Percentiles rank a stretch among this genome's conserved stretches.
phyloP scores from a whole-genome alignment of 441 rosid species.

The Gossypium gossypioides region DNA sequence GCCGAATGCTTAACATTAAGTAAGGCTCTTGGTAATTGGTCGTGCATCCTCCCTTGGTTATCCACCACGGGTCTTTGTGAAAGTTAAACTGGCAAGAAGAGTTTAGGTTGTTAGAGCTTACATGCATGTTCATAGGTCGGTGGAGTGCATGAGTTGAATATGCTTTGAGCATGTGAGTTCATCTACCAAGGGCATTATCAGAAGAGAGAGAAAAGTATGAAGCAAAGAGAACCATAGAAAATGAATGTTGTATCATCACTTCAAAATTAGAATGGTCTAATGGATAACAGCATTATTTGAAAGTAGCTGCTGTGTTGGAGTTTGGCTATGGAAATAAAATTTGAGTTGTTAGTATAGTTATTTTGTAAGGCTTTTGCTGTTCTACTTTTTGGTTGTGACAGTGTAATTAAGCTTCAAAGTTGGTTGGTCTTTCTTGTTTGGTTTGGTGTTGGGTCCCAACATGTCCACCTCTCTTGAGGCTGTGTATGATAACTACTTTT shows the following conservation, averaged over 20 bases:
- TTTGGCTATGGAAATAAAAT: background rate
- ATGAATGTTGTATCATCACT: background rate
- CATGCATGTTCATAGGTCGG: background rate
- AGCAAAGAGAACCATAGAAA: background rate
- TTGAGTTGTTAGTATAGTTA: background rate
- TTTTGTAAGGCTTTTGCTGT: background rate
- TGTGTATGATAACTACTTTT: background rate
- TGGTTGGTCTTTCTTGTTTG: background rate
- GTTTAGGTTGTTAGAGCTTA: background rate
- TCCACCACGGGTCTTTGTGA: background rate
- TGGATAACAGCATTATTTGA: background rate
- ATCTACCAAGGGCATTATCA: background rate
- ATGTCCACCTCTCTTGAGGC: background rate
- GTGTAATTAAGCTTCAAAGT: background rate
- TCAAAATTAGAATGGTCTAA: background rate
- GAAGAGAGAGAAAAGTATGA: background rate
- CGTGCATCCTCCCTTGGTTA: background rate
- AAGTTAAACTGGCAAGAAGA: background rate
- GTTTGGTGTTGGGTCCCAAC: background rate
- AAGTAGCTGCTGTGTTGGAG: background rate
- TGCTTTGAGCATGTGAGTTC: background rate
- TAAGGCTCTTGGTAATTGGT: background rate
- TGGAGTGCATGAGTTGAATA: background rate
- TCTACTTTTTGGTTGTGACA: background rate
- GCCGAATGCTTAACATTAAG: background rate